These are phyloP conservation scores for Mycosphaerella arachidis DNA, from an alignment of 2,329 filamentous ascomycete species.

Conservation along the genomic window DNA sequence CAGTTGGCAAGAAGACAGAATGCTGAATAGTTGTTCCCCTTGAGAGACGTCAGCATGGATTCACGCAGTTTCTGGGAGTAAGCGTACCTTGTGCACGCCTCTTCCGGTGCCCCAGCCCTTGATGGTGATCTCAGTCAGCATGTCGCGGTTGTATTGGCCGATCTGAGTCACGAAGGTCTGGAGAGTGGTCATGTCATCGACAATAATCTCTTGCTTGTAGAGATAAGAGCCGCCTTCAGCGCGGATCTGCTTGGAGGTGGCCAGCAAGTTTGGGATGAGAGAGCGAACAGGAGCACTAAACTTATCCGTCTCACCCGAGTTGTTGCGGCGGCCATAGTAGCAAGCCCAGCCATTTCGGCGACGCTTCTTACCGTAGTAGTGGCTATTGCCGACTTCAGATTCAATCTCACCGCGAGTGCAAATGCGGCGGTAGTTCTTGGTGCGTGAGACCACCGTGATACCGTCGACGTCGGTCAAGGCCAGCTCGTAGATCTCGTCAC, in stretches of 20 bases:
- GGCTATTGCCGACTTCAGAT: not conserved
- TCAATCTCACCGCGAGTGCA: constrained; percentile 16
- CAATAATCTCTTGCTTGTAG: constrained; percentile 26
- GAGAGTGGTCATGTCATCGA: constrained; percentile 24
- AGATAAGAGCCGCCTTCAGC: constrained; percentile 25
- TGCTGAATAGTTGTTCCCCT: constrained; percentile 22
- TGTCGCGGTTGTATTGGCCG: constrained; percentile 22
- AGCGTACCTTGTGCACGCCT: constrained; percentile 7
- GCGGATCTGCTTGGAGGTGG: constrained; percentile 28
- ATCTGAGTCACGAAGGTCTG: constrained; percentile 26
- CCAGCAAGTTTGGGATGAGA: constrained; percentile 25
- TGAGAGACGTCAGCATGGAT: no score
- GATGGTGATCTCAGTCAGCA: constrained; percentile 21
- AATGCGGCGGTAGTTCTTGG: constrained; percentile 21
- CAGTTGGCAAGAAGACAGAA: constrained; percentile 26
- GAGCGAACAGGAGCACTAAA: constrained; percentile 1
- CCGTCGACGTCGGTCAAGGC: constrained; percentile 23
- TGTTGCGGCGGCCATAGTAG: not conserved
- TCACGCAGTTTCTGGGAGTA: not conserved
- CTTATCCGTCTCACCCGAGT: not conserved
- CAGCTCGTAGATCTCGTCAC: constrained; percentile 30
- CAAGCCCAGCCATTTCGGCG: not conserved
- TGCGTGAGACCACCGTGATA: constrained; percentile 18
- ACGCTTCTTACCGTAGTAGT: constrained; percentile 13
- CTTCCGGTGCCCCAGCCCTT: constrained; percentile 18